These are phyloP conservation scores for Teunomyces barrocoloradensis DNA, from an alignment of 805 yeast genomes.

Conservation along the genomic window DNA sequence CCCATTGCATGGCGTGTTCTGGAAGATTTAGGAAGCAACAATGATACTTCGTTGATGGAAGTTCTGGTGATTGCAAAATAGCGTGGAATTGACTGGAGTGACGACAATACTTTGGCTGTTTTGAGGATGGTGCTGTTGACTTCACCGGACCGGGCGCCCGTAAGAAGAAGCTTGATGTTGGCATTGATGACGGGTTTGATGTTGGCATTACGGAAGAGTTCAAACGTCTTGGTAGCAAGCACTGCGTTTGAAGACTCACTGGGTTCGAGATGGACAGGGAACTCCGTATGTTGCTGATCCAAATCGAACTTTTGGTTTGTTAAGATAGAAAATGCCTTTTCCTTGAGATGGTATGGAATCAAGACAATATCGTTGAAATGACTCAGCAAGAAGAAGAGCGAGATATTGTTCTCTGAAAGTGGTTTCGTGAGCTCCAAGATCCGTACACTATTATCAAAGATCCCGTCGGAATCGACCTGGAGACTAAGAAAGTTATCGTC, in stretches of 20 bases:
- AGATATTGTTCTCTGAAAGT: constrained; percentile 52
- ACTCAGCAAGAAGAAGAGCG: constrained; percentile 59
- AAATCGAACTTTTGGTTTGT: constrained; percentile 43
- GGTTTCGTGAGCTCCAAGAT: constrained; percentile 59
- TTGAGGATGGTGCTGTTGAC: constrained; percentile 40
- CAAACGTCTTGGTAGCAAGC: constrained; percentile 36
- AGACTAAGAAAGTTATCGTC: constrained; percentile 48
- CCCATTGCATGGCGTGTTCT: constrained; percentile 35
- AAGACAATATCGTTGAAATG: constrained; percentile 64
- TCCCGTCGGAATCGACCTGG: constrained; percentile 61
- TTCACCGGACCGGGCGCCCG: constrained; percentile 59
- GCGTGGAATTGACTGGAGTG: constrained; percentile 27
- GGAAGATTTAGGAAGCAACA: constrained; percentile 44
- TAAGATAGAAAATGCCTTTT: constrained; percentile 45
- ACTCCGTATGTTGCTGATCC: constrained; percentile 19
- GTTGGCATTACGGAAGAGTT: constrained; percentile 29
- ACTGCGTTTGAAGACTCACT: neutral
- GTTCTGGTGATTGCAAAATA: constrained; percentile 55
- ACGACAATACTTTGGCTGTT: constrained; percentile 38
- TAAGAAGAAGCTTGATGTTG: constrained; percentile 43
- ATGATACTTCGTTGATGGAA: constrained; percentile 48
- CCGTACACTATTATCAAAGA: constrained; percentile 47
- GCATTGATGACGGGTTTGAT: constrained; percentile 47
- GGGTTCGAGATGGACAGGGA: neutral
- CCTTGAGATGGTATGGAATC: constrained; percentile 47